Percentiles rank a stretch among this genome's conserved stretches.
Conservation (phyloP, 1,284 basidiomycete species). For the Volvariella surrecta region DNA sequence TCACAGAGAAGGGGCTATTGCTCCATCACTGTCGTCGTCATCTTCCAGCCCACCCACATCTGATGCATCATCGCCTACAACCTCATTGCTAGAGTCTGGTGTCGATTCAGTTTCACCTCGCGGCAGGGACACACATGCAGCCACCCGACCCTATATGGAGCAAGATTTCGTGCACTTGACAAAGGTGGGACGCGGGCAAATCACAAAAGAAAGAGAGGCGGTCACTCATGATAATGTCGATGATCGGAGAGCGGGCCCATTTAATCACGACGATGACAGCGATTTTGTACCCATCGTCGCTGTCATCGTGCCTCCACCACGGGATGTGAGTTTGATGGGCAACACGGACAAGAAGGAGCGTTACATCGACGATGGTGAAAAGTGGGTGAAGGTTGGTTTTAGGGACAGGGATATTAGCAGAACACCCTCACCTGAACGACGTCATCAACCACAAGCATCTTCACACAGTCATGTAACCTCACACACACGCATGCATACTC, state of each 20-base stretch:
- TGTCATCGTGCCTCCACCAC: constrained; percentile 28
- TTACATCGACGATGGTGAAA: constrained; percentile 3
- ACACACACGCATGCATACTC: not conserved
- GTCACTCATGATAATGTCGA: no score
- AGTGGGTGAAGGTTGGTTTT: constrained; percentile 5
- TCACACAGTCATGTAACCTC: not conserved
- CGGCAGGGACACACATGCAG: no score
- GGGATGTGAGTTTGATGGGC: constrained; percentile 14
- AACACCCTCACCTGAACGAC: no score
- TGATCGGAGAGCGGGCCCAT: constrained; percentile 5
- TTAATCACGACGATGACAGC: constrained; percentile 14
- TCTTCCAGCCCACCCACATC: not conserved
- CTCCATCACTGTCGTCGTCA: constrained; percentile 6
- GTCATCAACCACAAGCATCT: not conserved
- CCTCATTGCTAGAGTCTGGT: no score
- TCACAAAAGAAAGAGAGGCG: no score
- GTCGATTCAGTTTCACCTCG: no score
- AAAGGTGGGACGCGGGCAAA: no score
- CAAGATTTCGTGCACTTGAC: no score
- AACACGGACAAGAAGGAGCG: not conserved
- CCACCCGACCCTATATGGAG: no score
- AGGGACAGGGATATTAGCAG: no score
- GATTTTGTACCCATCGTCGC: constrained; percentile 27
- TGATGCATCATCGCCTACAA: no score
- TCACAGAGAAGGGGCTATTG: constrained; percentile 8